Conservation (phyloP, 371 early-diverging fungal species). For the Dentiscutata heterogama region DNA sequence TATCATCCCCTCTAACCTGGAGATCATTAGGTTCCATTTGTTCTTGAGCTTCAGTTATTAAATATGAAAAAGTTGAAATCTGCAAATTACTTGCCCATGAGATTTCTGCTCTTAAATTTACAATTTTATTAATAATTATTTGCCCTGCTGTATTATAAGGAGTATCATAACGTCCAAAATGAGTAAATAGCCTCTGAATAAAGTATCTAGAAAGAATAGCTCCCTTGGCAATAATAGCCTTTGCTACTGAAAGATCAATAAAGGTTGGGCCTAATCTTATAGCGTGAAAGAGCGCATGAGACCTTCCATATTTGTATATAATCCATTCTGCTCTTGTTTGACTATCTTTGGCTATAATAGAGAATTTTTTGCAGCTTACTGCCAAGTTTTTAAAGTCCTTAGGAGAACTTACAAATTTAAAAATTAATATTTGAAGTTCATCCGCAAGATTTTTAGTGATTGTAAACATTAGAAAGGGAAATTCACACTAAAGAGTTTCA, state of each 20-base stretch:
- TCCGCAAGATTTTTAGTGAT: too few relatives aligned
- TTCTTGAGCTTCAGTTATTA: constrained; percentile 1
- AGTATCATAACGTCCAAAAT: background rate
- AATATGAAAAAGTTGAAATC: background rate
- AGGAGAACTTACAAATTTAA: background rate
- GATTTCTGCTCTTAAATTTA: background rate
- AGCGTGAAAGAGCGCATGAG: background rate
- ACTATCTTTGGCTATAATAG: background rate
- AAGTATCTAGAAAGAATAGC: constrained; percentile 26
- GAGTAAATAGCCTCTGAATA: constrained; percentile 23
- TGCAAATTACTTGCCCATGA: constrained; percentile 17
- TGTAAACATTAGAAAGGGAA: too few relatives aligned
- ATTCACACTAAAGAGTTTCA: too few relatives aligned
- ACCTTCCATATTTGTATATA: background rate
- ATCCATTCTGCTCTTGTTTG: background rate
- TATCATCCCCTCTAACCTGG: constrained; percentile 17
- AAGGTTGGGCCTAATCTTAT: background rate
- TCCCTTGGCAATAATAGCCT: background rate
- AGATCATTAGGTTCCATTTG: background rate
- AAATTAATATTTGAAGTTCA: background rate
- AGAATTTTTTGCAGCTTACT: background rate
- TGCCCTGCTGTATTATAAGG: background rate
- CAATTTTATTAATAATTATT: background rate
- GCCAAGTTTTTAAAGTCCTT: background rate
- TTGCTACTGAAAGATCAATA: background rate